Percentiles rank a stretch among this genome's conserved stretches.
Evolutionary conservation across 441 rosid genomes (phyloP).

Genomic region (Pelargonium fulgidum): DNA sequence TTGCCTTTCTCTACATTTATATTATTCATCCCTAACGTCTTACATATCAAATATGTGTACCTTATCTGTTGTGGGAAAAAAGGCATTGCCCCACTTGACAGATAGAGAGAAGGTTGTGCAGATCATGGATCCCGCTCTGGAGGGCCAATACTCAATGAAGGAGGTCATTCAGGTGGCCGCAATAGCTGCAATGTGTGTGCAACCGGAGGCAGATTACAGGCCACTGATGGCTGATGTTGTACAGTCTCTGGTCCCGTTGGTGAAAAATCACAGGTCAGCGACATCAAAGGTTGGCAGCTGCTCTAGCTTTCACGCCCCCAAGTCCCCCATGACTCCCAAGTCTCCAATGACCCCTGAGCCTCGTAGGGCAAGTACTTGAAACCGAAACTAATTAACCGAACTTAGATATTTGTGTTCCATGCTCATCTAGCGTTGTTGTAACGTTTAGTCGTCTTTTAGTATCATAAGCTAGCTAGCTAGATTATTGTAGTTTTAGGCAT

Average conservation of each 20-base stretch:
- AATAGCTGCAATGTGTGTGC: constrained; percentile 97
- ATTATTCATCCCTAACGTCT: not conserved
- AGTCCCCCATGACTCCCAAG: constrained; percentile 38
- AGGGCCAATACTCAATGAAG: constrained; percentile 75
- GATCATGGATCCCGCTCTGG: constrained; percentile 83
- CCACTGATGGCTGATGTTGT: constrained; percentile 97
- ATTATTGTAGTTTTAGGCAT: no score
- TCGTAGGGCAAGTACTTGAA: not conserved
- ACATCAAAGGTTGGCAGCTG: constrained; percentile 44
- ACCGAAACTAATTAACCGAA: not conserved
- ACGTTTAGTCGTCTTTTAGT: no score
- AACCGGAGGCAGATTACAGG: constrained; percentile 83
- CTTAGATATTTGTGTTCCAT: no score
- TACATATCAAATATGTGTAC: not conserved
- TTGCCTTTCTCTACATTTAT: not conserved
- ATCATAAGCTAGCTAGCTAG: no score
- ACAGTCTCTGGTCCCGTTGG: constrained; percentile 78
- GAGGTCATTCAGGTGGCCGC: constrained; percentile 93
- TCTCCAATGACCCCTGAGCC: not conserved
- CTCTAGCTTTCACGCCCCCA: constrained; percentile 38
- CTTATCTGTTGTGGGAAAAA: constrained; percentile 16
- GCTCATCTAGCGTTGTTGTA: no score
- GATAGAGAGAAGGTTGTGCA: constrained; percentile 73
- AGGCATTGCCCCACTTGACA: constrained; percentile 69
- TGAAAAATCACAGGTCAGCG: constrained; percentile 45